Conservation (phyloP, 2,329 filamentous ascomycete genomes). For the Meredithiella fracta region DNA sequence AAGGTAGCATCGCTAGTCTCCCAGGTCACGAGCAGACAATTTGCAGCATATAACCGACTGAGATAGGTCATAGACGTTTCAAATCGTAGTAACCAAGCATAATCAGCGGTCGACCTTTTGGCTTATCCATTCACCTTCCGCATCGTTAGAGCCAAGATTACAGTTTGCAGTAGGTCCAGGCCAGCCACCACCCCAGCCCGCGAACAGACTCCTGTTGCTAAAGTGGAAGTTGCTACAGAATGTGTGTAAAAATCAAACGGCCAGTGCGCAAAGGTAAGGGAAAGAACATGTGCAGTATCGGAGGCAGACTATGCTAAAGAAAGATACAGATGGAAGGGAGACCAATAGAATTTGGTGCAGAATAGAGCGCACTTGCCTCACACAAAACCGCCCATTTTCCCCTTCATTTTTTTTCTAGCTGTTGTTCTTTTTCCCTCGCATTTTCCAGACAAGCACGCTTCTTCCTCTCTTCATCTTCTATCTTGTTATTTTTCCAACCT, state of each 20-base stretch:
- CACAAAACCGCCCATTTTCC: constrained; percentile 11
- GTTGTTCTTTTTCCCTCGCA: constrained; percentile 6
- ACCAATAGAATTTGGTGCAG: constrained; percentile 1
- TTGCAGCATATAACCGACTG: neutral
- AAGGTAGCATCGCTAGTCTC: neutral
- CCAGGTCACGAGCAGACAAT: neutral
- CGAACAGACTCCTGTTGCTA: neutral
- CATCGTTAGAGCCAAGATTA: too few relatives aligned
- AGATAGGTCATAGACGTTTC: too few relatives aligned
- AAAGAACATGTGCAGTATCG: neutral
- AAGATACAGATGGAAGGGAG: neutral
- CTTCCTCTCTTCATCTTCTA: constrained; percentile 5
- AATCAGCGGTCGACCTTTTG: too few relatives aligned
- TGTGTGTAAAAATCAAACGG: neutral
- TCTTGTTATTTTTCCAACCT: constrained; percentile 4
- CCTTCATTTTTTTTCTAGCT: constrained; percentile 6
- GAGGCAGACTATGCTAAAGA: neutral
- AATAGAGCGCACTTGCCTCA: constrained; percentile 3
- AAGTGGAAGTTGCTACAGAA: neutral
- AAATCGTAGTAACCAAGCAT: too few relatives aligned
- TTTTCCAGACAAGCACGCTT: constrained; percentile 6
- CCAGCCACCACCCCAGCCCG: neutral
- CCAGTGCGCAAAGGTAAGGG: neutral
- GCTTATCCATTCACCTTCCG: too few relatives aligned
- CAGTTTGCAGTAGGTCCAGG: too few relatives aligned